Evolutionary conservation across 2,329 filamentous ascomycete species (phyloP).

Genomic region (Cladosporium phlei): DNA sequence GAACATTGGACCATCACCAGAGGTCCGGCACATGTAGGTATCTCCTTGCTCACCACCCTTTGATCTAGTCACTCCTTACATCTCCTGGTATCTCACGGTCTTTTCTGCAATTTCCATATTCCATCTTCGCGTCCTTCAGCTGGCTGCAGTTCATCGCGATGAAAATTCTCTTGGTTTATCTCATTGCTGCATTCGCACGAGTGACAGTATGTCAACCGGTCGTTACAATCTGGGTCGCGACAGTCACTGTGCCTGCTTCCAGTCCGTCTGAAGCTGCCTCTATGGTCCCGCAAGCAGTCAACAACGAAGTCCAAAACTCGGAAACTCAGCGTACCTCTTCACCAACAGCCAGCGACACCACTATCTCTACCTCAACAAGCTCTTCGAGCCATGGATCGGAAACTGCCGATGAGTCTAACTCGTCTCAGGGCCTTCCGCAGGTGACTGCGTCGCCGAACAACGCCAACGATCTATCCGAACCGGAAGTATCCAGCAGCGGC

Average conservation of each 20-base stretch:
- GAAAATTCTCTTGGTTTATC: neutral
- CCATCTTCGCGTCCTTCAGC: neutral
- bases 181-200: neutral
- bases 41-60: neutral
- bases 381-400: neutral
- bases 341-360: neutral
- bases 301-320: neutral
- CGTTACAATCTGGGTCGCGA: conserved; percentile 1
- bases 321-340: neutral
- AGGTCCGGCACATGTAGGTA: neutral
- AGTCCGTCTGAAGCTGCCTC: neutral
- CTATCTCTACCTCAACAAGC: neutral
- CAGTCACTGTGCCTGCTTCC: conserved; percentile 3
- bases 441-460: neutral
- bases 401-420: neutral
- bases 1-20: neutral
- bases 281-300: neutral
- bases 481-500: conserved; percentile 6
- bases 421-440: neutral
- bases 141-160: neutral
- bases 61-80: neutral
- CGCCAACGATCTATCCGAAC: neutral
- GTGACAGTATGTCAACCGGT: neutral
- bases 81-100: neutral
- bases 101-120: neutral